These are phyloP conservation scores for Cyberlindnera mycetangii DNA, from an alignment of 805 yeast genomes.

Conservation along the genomic window DNA sequence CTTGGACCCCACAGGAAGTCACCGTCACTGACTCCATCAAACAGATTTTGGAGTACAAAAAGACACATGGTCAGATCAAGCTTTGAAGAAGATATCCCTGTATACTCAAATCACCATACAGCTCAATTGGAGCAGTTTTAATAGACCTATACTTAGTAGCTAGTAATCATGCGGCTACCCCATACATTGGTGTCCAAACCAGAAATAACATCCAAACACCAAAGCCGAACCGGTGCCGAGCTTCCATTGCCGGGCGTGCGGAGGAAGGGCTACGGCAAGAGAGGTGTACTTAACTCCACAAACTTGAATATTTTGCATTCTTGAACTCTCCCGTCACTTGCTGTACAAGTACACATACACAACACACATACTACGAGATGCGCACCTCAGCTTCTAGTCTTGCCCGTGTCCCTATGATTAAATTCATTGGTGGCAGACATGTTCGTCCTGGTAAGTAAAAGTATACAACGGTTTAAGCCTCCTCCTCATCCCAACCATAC, in stretches of 20 bases:
- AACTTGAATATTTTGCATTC: too few relatives aligned
- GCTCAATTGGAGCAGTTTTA: too few relatives aligned
- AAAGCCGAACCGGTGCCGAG: constrained; percentile 6
- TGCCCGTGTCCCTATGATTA: constrained; percentile 60
- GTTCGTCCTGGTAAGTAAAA: constrained; percentile 42
- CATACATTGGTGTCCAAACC: neutral
- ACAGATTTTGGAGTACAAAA: constrained; percentile 31
- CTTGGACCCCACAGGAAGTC: constrained; percentile 36
- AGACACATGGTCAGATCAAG: constrained; percentile 3
- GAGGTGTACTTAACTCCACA: constrained; percentile 1
- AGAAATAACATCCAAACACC: neutral
- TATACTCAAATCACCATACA: too few relatives aligned
- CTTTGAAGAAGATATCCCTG: too few relatives aligned
- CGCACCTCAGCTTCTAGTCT: constrained; percentile 30
- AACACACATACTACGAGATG: constrained; percentile 23
- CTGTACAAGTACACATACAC: neutral
- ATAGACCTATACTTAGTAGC: too few relatives aligned
- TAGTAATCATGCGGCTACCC: too few relatives aligned
- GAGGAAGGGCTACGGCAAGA: neutral
- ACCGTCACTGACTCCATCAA: constrained; percentile 41
- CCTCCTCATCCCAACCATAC: too few relatives aligned
- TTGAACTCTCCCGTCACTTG: too few relatives aligned
- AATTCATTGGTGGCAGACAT: constrained; percentile 84
- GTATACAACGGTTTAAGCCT: neutral
- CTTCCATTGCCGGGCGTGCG: neutral